These are phyloP conservation scores for Oryza nivara DNA, from an alignment of 176 grass and related monocot genomes.

Conservation along the genomic window DNA sequence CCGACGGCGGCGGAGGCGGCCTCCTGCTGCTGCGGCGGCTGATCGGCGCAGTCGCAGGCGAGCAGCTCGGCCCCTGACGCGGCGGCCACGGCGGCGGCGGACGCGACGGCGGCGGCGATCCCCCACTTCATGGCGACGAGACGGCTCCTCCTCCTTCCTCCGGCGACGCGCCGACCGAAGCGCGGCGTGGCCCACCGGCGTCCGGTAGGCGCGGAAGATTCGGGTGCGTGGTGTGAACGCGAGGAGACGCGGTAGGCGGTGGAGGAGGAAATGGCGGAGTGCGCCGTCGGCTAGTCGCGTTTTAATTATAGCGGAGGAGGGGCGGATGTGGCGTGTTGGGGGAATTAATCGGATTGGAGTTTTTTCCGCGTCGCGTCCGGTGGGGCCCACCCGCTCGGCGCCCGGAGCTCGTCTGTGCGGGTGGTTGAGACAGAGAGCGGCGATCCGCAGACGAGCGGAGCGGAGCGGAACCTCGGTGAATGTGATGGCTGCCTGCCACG, in stretches of 20 bases:
- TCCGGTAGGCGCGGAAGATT: not conserved
- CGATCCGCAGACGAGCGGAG: too few relatives aligned
- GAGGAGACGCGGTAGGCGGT: not conserved
- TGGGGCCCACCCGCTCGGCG: not conserved
- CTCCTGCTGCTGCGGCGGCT: not conserved
- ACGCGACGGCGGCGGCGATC: constrained; percentile 40
- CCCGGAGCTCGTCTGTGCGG: too few relatives aligned
- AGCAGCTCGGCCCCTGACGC: constrained; percentile 52
- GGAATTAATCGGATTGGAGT: not conserved
- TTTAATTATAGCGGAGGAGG: not conserved
- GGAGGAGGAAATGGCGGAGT: not conserved
- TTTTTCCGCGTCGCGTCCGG: not conserved
- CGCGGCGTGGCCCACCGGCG: not conserved
- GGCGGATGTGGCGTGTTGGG: not conserved
- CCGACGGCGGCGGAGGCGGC: constrained; percentile 6
- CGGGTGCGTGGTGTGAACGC: not conserved
- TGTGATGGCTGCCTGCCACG: too few relatives aligned
- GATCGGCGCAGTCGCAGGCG: constrained; percentile 40
- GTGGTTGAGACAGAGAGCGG: too few relatives aligned
- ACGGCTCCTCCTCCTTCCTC: not conserved
- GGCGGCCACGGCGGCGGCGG: constrained; percentile 44
- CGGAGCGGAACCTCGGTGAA: too few relatives aligned
- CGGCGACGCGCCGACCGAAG: not conserved
- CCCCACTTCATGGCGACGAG: constrained; percentile 45
- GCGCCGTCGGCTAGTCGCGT: not conserved